Percentiles rank a stretch among this genome's conserved stretches.
Conservation (phyloP, 108 stramenopile genomes). For the Licmophora abbreviata region DNA sequence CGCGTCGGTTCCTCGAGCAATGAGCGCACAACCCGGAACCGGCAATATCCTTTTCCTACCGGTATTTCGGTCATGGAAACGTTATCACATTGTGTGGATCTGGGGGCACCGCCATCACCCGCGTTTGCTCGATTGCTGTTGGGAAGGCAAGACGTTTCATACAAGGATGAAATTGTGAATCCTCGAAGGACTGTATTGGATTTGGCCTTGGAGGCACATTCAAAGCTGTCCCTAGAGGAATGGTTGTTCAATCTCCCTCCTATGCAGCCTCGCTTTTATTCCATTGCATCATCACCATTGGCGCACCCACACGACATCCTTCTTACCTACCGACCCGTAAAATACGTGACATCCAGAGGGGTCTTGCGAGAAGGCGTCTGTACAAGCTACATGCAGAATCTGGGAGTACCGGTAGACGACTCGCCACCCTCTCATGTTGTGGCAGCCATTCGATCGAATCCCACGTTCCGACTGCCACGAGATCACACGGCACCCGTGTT, state of each 20-base stretch:
- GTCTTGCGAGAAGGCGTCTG: slow-evolving; percentile 41
- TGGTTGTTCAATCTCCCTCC: slow-evolving; percentile 39
- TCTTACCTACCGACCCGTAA: slow-evolving; percentile 50
- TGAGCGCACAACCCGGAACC: neutral
- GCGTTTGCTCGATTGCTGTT: slow-evolving; percentile 36
- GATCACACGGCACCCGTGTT: slow-evolving; percentile 37
- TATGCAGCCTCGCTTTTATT: slow-evolving; percentile 64
- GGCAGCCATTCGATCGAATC: slow-evolving; percentile 34
- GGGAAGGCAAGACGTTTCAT: slow-evolving; percentile 40
- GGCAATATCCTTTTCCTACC: slow-evolving; percentile 46
- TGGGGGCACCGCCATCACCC: slow-evolving; percentile 55
- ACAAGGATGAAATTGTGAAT: slow-evolving; percentile 40
- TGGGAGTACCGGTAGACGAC: slow-evolving; percentile 6
- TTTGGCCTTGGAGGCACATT: slow-evolving; percentile 11
- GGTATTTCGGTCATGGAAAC: slow-evolving; percentile 53
- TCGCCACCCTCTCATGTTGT: too few species aligned
- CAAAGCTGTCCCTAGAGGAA: slow-evolving; percentile 38
- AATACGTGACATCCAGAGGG: slow-evolving; percentile 36
- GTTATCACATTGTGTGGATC: slow-evolving; percentile 46
- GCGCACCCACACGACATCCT: slow-evolving; percentile 26
- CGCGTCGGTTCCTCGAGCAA: slow-evolving; percentile 8
- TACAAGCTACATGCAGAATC: slow-evolving; percentile 23
- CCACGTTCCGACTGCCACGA: slow-evolving; percentile 57
- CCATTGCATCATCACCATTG: slow-evolving; percentile 46
- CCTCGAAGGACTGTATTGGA: slow-evolving; percentile 55